Base-by-base conservation (phyloP, 768 basidiomycete species). In the Rossbeevera mucosa region DNA sequence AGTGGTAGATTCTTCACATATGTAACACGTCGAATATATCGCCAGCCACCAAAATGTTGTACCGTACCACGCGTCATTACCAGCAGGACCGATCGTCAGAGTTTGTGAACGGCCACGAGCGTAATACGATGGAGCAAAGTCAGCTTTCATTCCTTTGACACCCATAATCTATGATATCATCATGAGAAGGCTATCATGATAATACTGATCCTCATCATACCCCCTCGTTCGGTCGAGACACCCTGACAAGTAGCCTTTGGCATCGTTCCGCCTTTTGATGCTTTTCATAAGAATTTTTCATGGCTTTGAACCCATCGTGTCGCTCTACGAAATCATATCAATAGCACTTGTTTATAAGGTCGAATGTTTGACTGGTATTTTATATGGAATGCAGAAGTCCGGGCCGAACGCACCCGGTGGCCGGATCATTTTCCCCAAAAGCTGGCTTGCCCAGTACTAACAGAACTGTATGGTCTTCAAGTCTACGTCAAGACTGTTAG, bases 1-100 rank as follows among this genome's bases (percentile, higher is more conserved):
- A 75, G 61, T 88, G 86, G 86, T 88, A 71, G 41, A 45, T 53
- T 24, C 9, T 20, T 52, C 24, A 25, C 18, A 26, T 21, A 28
- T 48, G 33, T 53, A 48, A 38, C 31, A 36, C 8, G 9, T 33
- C 25, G 9, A 30, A 25, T 8, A 13, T 52, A 44, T 36, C 24
- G 46, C 52, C 33, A 47, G 30, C 41, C 48, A 33, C 21, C 13
- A 3, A 38, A 7, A 16, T 20, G n/a, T 36, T 9, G 4, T 36
- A 18, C 3, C 44, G 14, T 48, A 31, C 29, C 7, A 5, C 21
- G 36, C 43, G 20, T 42, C 43, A 58, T 52, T 52, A 20, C 20
- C 20, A 51, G 26, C 48, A 18, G 29, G 49, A 54, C 52, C 44
- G 22, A 38, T 53, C n/a, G 9, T 31, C 45, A 30, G 38, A 42